A percentile compares a stretch with the other conserved stretches of the same genome.
These are phyloP conservation scores for Boletus coccyginus DNA, from an alignment of 768 basidiomycete genomes.

Conservation along the genomic window DNA sequence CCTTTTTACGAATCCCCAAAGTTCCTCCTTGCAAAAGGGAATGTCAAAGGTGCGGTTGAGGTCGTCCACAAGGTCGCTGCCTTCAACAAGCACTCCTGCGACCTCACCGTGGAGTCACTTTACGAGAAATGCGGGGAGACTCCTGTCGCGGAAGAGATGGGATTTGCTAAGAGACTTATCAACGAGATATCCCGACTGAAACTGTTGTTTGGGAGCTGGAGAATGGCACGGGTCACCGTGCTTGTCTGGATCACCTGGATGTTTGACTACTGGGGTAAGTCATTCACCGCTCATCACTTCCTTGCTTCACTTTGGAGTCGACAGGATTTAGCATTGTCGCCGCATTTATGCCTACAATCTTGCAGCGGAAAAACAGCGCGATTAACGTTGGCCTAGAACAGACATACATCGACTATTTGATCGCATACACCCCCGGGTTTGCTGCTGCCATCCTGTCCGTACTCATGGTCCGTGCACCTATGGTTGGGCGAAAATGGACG, in stretches of 20 bases:
- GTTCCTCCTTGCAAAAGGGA: conserved; percentile 14
- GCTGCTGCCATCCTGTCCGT: not conserved
- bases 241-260: conserved; percentile 15
- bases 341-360: conserved; percentile 10
- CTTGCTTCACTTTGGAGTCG: not conserved
- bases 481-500: conserved; percentile 16
- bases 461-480: conserved; percentile 12
- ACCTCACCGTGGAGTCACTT: conserved; percentile 15
- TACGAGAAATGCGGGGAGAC: conserved; percentile 2
- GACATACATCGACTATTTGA: conserved; percentile 13
- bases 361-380: conserved; percentile 13
- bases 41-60: conserved; percentile 13
- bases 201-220: conserved; percentile 14
- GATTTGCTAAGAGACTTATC: not conserved
- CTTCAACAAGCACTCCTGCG: conserved; percentile 8
- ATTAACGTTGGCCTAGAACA: conserved; percentile 2
- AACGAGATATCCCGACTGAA: conserved; percentile 10
- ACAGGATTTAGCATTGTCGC: conserved; percentile 2
- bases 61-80: conserved; percentile 13
- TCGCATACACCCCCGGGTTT: conserved; percentile 7
- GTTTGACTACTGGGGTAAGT: conserved; percentile 13
- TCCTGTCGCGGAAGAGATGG: not conserved
- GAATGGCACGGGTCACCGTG: conserved; percentile 6
- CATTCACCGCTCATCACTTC: not conserved
- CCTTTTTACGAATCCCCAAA: conserved; percentile 15